Evolutionary conservation across 805 yeast species (phyloP), one percentile per base, ranked within the genome.

Genomic region (Myxozyma melibiosi): DNA sequence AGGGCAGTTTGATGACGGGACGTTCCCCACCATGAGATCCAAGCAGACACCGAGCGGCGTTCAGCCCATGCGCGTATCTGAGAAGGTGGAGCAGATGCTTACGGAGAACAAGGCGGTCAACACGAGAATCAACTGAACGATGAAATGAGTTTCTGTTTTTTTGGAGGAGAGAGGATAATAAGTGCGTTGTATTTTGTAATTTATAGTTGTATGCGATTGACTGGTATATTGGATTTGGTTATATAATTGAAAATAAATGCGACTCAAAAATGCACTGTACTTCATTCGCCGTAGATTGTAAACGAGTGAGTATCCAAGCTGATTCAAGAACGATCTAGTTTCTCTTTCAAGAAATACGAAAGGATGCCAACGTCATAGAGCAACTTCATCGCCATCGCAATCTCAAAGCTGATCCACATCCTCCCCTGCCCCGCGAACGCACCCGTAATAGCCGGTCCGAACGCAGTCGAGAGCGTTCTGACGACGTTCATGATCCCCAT

Each of bases 401-500:
- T 57, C 37, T 57, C 58, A 57, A 73, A 73, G 28, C 74, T 62
- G 18, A 65, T 47, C 59, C 68, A 61, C 39, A 73, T 62, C 43
- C 49, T 50, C 28, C 65, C 64, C 20, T 40, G 49, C 22, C 77
- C 77, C 0, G 95, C 94, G 45, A 90, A 72, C 24, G 76, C 70
- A 3, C 97, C 97, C 0, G 96, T 86, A 65, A 86, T 80, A 1
- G 81, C 65, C 1, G 96, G 96, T 0, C 96, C 95, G 14, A 88
- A 66, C 45, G 92, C 83, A 58, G 95, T 76, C 0, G 96, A 91
- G 63, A 87, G 77, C 1, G 96, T 90, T 70, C 90, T 90, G 30
- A 86, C 89, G 39, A 90, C 83, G 67, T 89, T 90, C 8, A 90
- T 96, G 1, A 86, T 76, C 1, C 96, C 96, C 83, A 90, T 78